A percentile compares a stretch with the other conserved stretches of the same genome.
phyloP scores from a whole-genome alignment of 148 eudicot genomes.

The Polygonum maritimum region DNA sequence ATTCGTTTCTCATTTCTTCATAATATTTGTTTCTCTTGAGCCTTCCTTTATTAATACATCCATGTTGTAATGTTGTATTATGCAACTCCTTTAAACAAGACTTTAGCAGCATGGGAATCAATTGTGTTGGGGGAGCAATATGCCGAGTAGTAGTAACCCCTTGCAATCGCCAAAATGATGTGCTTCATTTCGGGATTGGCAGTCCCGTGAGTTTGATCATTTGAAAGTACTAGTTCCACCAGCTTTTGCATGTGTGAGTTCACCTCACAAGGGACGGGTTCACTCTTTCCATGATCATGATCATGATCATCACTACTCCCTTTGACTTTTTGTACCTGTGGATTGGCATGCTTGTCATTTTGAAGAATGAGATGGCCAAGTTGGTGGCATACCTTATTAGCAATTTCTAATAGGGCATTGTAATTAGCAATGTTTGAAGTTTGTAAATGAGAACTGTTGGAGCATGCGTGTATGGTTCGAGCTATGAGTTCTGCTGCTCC shows the following conservation, averaged over 20 bases:
- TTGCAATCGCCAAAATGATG: neutral
- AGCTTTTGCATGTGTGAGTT: neutral
- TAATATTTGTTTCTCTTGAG: no score
- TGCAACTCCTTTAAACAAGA: neutral
- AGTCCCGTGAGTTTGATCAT: neutral
- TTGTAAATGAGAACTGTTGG: neutral
- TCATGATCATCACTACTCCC: no score
- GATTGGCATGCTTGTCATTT: neutral
- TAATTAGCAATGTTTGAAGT: constrained; percentile 5
- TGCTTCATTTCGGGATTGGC: neutral
- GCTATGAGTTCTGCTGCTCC: constrained; percentile 50
- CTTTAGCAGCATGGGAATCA: neutral
- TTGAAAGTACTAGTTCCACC: neutral
- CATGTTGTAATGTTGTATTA: neutral
- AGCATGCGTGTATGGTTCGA: constrained; percentile 33
- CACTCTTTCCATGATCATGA: neutral
- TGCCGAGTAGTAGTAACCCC: neutral
- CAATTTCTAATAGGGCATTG: constrained; percentile 25
- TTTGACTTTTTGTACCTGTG: neutral
- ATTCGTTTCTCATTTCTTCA: no score
- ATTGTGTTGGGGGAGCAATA: neutral
- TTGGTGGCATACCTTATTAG: constrained; percentile 20
- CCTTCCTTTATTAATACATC: no score
- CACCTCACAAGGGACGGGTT: neutral
- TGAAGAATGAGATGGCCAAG: neutral